Conservation (phyloP, 2,329 filamentous ascomycete genomes). For the Hypoxylon sp. region DNA sequence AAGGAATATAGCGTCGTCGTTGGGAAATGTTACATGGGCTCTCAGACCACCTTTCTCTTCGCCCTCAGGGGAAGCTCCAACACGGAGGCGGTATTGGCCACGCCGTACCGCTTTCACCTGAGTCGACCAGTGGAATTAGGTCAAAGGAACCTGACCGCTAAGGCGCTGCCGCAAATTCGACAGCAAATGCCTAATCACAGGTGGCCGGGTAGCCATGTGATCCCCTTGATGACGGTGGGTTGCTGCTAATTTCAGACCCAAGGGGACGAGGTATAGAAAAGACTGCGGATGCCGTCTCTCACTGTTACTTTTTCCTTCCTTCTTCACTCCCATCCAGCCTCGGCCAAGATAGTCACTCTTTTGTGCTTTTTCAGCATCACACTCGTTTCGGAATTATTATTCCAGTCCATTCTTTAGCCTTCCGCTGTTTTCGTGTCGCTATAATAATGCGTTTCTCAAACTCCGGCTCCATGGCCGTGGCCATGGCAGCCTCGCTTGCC, state of each 20-base stretch:
- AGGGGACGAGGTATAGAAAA: constrained; percentile 36
- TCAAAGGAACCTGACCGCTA: constrained; percentile 30
- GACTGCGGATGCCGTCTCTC: constrained; percentile 32
- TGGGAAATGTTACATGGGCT: constrained; percentile 18
- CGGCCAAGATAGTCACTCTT: constrained; percentile 41
- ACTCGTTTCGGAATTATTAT: constrained; percentile 37
- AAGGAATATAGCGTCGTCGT: constrained; percentile 21
- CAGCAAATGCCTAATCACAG: constrained; percentile 27
- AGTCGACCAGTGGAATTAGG: constrained; percentile 39
- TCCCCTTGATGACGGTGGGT: constrained; percentile 26
- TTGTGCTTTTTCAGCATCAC: constrained; percentile 41
- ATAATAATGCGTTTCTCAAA: constrained; percentile 44
- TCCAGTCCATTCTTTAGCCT: constrained; percentile 47
- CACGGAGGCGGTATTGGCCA: constrained; percentile 17
- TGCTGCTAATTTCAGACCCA: constrained; percentile 29
- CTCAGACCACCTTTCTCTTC: constrained; percentile 21
- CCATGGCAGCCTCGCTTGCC: constrained; percentile 43
- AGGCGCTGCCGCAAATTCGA: constrained; percentile 10
- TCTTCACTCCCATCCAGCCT: constrained; percentile 37
- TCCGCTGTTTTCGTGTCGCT: constrained; percentile 31
- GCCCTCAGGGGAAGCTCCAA: constrained; percentile 10
- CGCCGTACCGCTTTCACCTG: constrained; percentile 9
- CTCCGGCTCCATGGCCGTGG: constrained; percentile 43
- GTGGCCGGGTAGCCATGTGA: constrained; percentile 32
- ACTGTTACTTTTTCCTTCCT: constrained; percentile 11